Conservation (phyloP, 805 yeast species). For the Kregervanrija fluxuum region DNA sequence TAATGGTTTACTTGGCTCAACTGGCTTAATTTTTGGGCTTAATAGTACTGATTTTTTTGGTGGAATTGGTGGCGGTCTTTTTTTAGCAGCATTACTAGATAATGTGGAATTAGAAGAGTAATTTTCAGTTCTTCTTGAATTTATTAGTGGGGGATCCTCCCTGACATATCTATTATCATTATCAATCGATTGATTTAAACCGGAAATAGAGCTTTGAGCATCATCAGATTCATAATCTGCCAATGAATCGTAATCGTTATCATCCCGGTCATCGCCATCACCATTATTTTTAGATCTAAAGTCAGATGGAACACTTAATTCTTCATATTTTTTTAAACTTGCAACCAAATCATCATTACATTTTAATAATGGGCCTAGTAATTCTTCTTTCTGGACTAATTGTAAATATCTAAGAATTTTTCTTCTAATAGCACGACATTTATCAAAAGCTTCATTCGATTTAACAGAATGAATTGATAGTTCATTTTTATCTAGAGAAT, state of each 20-base stretch:
- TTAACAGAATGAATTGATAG: slow-evolving; percentile 57
- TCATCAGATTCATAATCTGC: slow-evolving; percentile 30
- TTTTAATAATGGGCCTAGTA: slow-evolving; percentile 75
- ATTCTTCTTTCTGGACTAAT: slow-evolving; percentile 76
- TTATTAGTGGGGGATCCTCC: slow-evolving; percentile 1
- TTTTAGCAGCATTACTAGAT: not conserved
- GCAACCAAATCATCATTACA: slow-evolving; percentile 87
- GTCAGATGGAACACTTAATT: slow-evolving; percentile 33
- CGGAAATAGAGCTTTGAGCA: not conserved
- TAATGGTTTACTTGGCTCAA: not conserved
- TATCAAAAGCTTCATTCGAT: slow-evolving; percentile 61
- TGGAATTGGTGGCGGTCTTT: slow-evolving; percentile 24
- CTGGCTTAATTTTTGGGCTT: slow-evolving; percentile 2
- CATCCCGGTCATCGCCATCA: slow-evolving; percentile 38
- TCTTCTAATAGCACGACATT: slow-evolving; percentile 69
- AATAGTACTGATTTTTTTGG: slow-evolving; percentile 16
- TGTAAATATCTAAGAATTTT: slow-evolving; percentile 78
- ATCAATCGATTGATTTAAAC: slow-evolving; percentile 1
- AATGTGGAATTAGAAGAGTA: not conserved
- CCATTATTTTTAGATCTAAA: slow-evolving; percentile 24
- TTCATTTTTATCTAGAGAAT: slow-evolving; percentile 35
- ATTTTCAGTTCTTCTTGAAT: not conserved
- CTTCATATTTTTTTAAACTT: slow-evolving; percentile 65
- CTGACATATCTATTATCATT: slow-evolving; percentile 3
- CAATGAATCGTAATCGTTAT: slow-evolving; percentile 33